These are phyloP conservation scores for Huntiella bhutanensis DNA, from an alignment of 2,329 filamentous ascomycete genomes.

Conservation along the genomic window DNA sequence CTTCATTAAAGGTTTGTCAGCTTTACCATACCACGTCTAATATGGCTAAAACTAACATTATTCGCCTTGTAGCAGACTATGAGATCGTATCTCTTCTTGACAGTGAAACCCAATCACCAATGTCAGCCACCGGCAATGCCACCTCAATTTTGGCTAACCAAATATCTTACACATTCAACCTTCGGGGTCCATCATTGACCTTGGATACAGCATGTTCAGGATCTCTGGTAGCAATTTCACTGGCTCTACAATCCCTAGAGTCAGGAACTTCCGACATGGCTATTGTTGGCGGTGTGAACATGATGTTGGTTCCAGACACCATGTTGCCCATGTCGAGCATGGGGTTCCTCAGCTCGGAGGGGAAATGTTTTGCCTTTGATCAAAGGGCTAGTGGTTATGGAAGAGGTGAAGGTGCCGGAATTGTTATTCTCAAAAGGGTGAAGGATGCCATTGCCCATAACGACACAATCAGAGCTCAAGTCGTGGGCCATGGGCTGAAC, in stretches of 20 bases:
- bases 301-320: conserved; percentile 35
- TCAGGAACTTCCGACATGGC: conserved; percentile 21
- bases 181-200: conserved; percentile 36
- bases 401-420: conserved; percentile 41
- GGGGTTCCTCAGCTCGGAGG: conserved; percentile 32
- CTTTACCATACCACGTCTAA: neutral
- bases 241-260: conserved; percentile 28
- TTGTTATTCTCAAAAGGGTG: conserved; percentile 41
- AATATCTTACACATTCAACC: conserved; percentile 35
- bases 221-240: conserved; percentile 33
- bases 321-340: conserved; percentile 37
- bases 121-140: conserved; percentile 34
- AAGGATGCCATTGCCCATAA: conserved; percentile 37
- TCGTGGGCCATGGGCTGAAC: conserved; percentile 34
- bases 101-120: conserved; percentile 28
- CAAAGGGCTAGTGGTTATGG: conserved; percentile 43
- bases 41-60: neutral
- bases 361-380: conserved; percentile 36
- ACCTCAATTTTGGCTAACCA: conserved; percentile 36
- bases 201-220: conserved; percentile 41
- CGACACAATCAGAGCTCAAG: conserved; percentile 37
- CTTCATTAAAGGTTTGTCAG: conserved; percentile 26
- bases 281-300: conserved; percentile 30
- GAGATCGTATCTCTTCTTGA: conserved; percentile 31
- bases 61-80: conserved; percentile 22